Evolutionary conservation across 2,329 filamentous ascomycete genomes (phyloP), one percentile per base, ranked within the genome.

Genomic region (Alternaria atra): DNA sequence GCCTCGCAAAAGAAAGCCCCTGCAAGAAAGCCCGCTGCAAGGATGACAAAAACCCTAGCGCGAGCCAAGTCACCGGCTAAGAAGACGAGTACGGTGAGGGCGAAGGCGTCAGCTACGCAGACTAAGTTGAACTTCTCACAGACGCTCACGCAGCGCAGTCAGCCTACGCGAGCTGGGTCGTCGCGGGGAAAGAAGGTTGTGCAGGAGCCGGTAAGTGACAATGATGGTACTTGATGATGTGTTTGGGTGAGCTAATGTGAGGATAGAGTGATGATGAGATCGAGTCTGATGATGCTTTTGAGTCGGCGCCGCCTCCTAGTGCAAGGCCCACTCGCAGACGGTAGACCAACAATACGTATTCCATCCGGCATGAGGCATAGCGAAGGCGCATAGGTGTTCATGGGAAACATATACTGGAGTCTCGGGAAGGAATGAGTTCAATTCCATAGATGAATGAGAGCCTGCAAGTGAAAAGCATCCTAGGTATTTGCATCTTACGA

Each of bases 101-200:
- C 69, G 13, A 71, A 67, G 53, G 64, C 62, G 6, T 52, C 68
- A 52, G 60, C 62, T 40, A 80, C 73, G 47, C 81, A 82, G 66
- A 75, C 79, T 0, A 82, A 75, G 10, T 65, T 83, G 47, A 79
- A 76, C 58, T 82, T 82, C 60, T 80, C 79, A 6, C 79, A 82
- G 52, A 44, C 77, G 17, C 65, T 75, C 6, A 74, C 74, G 6
- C 74, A 77, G 60, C 71, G 75, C 35, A 78, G 73, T 54, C 74
- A 77, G 64, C 61, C 70, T 15, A 69, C 68, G 34, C 69, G 69
- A 44, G 63, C 67, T 37, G 56, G 69, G 35, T 62, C 61, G 30
- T 64, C 70, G 42, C 66, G 73, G 7, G 61, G 65, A 30, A 77
- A 72, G 55, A 77, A 76, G 61, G 68, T 73, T 32, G 47, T 47